Percentiles rank a stretch among this genome's conserved stretches.
Evolutionary conservation across 768 basidiomycete genomes (phyloP).

Genomic region (Boletus insuetus): DNA sequence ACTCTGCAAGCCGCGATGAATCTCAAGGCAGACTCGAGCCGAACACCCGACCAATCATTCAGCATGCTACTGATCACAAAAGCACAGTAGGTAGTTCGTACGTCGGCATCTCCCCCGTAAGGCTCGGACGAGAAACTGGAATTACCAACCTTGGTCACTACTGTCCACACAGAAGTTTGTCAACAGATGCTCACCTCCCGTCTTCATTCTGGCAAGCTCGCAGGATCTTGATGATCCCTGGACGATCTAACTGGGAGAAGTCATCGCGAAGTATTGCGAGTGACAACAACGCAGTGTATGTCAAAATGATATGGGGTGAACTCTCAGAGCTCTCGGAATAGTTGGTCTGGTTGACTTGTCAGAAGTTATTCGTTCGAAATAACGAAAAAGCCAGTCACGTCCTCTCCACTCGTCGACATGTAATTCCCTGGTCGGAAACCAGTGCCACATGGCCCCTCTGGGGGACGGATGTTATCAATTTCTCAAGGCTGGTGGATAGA

Average conservation of each 20-base stretch:
- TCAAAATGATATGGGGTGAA: conserved; percentile 85
- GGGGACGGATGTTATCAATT: neutral
- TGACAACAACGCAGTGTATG: conserved; percentile 84
- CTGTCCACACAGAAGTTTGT: conserved; percentile 11
- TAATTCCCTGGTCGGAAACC: conserved; percentile 78
- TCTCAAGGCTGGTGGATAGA: neutral
- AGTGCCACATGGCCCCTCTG: conserved; percentile 58
- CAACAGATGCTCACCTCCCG: conserved; percentile 60
- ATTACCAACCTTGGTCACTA: conserved; percentile 1
- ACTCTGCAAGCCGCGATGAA: conserved; percentile 78
- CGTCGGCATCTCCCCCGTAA: conserved; percentile 68
- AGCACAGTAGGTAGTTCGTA: conserved; percentile 84
- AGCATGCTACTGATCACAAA: conserved; percentile 81
- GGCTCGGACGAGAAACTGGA: conserved; percentile 70
- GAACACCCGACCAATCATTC: conserved; percentile 73
- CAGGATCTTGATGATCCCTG: conserved; percentile 66
- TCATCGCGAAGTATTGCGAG: conserved; percentile 88
- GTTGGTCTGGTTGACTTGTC: conserved; percentile 24
- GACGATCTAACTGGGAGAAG: conserved; percentile 65
- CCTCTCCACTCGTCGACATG: conserved; percentile 45
- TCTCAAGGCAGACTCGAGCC: conserved; percentile 53
- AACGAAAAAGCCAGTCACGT: conserved; percentile 6
- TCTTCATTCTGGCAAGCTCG: conserved; percentile 70
- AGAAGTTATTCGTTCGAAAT: conserved; percentile 2
- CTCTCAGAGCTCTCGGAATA: conserved; percentile 51